Percentiles rank a stretch among this genome's conserved stretches.
These are phyloP conservation scores for Pythium myriotylum DNA, from an alignment of 352 stramenopile species.

Conservation along the genomic window DNA sequence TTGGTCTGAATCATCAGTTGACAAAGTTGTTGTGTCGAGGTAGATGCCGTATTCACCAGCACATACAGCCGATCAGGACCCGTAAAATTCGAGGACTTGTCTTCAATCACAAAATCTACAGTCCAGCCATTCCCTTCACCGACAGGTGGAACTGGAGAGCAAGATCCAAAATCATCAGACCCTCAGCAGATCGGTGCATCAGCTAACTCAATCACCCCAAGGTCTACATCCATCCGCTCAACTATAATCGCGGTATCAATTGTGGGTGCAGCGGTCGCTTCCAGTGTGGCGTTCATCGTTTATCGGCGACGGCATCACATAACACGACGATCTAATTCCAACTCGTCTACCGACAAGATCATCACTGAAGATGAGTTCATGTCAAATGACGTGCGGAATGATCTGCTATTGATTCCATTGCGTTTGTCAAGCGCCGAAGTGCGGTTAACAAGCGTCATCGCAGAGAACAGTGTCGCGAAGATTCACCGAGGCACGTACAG, in stretches of 20 bases:
- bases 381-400: slow-evolving; percentile 11
- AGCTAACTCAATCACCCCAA: background rate
- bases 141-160: too few species aligned
- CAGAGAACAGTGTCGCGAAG: background rate
- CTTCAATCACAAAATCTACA: too few species aligned
- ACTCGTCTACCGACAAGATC: too few species aligned
- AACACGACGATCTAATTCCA: background rate
- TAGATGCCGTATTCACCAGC: too few species aligned
- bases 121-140: too few species aligned
- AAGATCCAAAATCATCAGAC: too few species aligned
- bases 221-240: background rate
- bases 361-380: background rate
- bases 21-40: too few species aligned
- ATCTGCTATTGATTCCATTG: background rate
- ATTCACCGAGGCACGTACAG: slow-evolving; percentile 7
- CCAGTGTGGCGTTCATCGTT: background rate
- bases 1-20: background rate
- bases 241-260: background rate
- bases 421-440: slow-evolving; percentile 5
- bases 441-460: background rate
- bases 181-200: too few species aligned
- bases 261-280: background rate
- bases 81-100: too few species aligned
- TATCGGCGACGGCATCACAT: background rate
- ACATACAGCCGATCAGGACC: too few species aligned